Evolutionary conservation across 441 rosid genomes (phyloP).

Genomic region (Syzygium malaccense): DNA sequence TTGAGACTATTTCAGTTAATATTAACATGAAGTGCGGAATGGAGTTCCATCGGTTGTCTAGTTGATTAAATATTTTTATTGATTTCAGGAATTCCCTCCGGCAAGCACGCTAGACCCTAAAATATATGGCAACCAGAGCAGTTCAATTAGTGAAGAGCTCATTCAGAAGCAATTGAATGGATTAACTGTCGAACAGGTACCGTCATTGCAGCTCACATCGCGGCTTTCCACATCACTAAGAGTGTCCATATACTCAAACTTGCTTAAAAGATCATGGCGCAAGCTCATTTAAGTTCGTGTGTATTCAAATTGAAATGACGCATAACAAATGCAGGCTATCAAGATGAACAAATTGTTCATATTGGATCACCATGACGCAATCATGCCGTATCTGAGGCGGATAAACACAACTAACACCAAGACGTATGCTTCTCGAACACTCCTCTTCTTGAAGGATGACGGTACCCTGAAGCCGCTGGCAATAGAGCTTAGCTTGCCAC

Average conservation of each 20-base stretch:
- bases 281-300: not conserved
- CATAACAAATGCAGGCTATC: constrained; percentile 38
- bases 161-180: constrained; percentile 44
- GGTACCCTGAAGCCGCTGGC: constrained; percentile 74
- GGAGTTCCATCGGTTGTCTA: not conserved
- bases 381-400: constrained; percentile 58
- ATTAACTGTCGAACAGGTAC: constrained; percentile 45
- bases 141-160: constrained; percentile 44
- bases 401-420: constrained; percentile 70
- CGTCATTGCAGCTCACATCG: not conserved
- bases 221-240: not conserved
- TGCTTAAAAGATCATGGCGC: not conserved
- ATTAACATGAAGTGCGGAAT: not conserved
- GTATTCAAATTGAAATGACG: not conserved
- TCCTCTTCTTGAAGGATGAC: constrained; percentile 58
- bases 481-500: constrained; percentile 81
- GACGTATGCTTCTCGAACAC: constrained; percentile 75
- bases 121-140: constrained; percentile 45
- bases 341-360: constrained; percentile 47
- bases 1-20: not conserved
- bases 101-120: constrained; percentile 41
- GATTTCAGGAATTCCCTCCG: constrained; percentile 66
- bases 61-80: not conserved
- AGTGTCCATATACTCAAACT: not conserved
- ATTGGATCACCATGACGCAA: constrained; percentile 73